A percentile compares a stretch with the other conserved stretches of the same genome.
Conservation (phyloP, 2,329 filamentous ascomycete species). For the Diplodia scrobiculata region DNA sequence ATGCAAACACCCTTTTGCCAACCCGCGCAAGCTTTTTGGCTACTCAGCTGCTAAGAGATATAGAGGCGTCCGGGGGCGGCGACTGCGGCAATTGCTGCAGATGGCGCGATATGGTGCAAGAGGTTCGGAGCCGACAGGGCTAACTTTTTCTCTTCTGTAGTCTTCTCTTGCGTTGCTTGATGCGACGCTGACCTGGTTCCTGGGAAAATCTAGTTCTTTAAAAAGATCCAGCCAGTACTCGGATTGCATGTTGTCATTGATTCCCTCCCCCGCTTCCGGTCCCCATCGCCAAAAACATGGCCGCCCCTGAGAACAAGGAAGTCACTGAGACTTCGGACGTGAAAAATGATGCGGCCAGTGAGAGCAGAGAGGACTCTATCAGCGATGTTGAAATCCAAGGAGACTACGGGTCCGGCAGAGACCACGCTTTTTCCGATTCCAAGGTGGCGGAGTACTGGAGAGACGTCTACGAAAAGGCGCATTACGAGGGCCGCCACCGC, state of each 20-base stretch:
- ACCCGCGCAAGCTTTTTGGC: constrained; percentile 15
- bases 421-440: constrained; percentile 52
- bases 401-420: background rate
- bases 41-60: constrained; percentile 4
- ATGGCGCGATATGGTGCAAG: constrained; percentile 27
- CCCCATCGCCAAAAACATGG: background rate
- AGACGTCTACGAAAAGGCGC: constrained; percentile 57
- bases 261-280: background rate
- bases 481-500: constrained; percentile 54
- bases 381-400: constrained; percentile 10
- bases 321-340: background rate
- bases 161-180: constrained; percentile 4
- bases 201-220: background rate
- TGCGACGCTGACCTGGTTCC: constrained; percentile 8
- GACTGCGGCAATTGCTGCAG: background rate
- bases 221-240: background rate
- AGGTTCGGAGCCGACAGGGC: background rate
- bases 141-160: background rate
- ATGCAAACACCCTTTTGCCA: background rate
- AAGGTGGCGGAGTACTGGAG: constrained; percentile 58
- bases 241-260: background rate
- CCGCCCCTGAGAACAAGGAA: constrained; percentile 6
- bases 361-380: constrained; percentile 10
- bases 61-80: background rate
- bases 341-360: background rate